These are phyloP conservation scores for Pigoraptor vietnamica DNA, from an alignment of 78 protist species.

Conservation along the genomic window DNA sequence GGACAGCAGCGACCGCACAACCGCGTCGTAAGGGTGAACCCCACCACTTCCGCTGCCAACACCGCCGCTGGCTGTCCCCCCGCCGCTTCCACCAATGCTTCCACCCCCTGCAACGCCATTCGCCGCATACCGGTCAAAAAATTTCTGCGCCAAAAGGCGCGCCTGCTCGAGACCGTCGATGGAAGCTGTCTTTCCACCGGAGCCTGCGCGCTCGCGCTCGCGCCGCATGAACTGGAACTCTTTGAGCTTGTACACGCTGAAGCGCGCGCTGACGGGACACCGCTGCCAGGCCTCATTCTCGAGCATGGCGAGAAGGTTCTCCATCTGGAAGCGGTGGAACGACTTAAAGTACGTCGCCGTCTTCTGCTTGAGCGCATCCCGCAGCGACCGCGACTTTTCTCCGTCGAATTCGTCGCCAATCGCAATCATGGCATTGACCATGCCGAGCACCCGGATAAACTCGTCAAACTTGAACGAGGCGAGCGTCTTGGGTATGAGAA, in stretches of 20 bases:
- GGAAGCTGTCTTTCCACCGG: not conserved
- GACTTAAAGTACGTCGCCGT: not conserved
- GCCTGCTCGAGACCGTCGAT: not conserved
- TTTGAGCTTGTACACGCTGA: not conserved
- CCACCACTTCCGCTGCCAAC: too few relatives aligned
- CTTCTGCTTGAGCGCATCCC: not conserved
- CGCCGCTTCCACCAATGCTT: too few relatives aligned
- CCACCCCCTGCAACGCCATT: too few relatives aligned
- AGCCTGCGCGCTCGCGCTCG: not conserved
- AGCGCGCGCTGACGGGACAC: not conserved
- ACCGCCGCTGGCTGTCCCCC: too few relatives aligned
- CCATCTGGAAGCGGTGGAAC: conserved; percentile 9
- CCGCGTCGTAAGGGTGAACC: not conserved
- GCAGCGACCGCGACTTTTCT: not conserved
- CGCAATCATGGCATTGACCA: not conserved
- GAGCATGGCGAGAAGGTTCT: not conserved
- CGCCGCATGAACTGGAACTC: not conserved
- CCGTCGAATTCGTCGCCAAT: not conserved
- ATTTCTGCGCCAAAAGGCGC: not conserved
- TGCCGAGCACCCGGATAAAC: not conserved
- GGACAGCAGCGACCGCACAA: not conserved
- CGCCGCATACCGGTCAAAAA: not conserved
- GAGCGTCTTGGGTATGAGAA: not conserved
- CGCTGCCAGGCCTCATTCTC: conserved; percentile 9
- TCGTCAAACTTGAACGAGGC: not conserved